Evolutionary conservation across 495 filamentous ascomycete genomes (phyloP).

Genomic region (Penicillium argentinense): DNA sequence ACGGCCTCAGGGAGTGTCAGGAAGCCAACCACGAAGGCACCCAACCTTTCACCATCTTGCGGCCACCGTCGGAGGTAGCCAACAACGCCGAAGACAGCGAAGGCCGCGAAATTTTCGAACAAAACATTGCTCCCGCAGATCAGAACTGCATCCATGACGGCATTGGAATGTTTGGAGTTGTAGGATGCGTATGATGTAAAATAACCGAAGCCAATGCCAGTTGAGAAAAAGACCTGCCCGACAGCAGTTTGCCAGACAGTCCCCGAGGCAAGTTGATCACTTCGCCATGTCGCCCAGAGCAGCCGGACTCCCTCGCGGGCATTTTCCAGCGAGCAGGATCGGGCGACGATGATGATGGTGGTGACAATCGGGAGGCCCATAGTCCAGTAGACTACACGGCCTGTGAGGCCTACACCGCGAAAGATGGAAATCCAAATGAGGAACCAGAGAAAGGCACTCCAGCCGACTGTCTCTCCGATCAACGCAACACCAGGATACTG

Average conservation of each 20-base stretch:
- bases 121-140: constrained; percentile 38
- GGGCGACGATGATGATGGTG: constrained; percentile 38
- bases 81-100: constrained; percentile 42
- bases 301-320: constrained; percentile 30
- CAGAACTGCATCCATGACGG: constrained; percentile 39
- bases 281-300: constrained; percentile 26
- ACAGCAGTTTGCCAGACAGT: constrained; percentile 31
- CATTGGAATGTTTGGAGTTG: constrained; percentile 32
- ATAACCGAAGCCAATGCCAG: constrained; percentile 28
- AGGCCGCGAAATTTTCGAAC: constrained; percentile 42
- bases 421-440: constrained; percentile 41
- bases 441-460: constrained; percentile 42
- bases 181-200: constrained; percentile 30
- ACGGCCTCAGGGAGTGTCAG: constrained; percentile 40
- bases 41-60: constrained; percentile 28
- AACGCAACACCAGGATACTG: constrained; percentile 21
- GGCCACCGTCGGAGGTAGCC: constrained; percentile 35
- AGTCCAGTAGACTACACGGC: constrained; percentile 44
- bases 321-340: constrained; percentile 32
- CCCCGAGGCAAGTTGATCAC: constrained; percentile 22
- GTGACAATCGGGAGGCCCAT: constrained; percentile 44
- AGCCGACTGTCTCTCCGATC: constrained; percentile 38
- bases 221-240: constrained; percentile 29
- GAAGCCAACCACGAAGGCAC: constrained; percentile 39
- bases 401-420: constrained; percentile 38